Conservation (phyloP, 306 rosid genomes). For the Rosa lucieae region DNA sequence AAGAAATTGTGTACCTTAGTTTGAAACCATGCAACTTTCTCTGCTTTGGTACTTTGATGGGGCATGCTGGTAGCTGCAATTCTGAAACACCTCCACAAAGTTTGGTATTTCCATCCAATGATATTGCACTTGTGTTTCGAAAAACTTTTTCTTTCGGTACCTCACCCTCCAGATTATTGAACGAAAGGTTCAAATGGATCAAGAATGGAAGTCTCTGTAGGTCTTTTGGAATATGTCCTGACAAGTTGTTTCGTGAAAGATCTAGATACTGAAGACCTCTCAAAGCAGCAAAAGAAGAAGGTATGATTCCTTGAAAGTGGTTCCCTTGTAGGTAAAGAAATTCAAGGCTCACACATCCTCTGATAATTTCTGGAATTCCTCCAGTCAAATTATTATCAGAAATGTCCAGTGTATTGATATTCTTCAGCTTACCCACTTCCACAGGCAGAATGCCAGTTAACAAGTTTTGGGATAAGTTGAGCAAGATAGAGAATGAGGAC, state of each 20-base stretch:
- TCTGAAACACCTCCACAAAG: conserved; percentile 25
- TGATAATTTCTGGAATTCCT: conserved; percentile 33
- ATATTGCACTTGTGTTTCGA: conserved; percentile 16
- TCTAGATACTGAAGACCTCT: conserved; percentile 31
- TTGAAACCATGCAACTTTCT: neutral
- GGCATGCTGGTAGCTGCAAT: conserved; percentile 28
- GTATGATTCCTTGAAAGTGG: conserved; percentile 29
- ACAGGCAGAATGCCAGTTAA: conserved; percentile 24
- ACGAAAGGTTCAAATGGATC: conserved; percentile 36
- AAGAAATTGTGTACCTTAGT: neutral
- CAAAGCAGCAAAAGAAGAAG: conserved; percentile 36
- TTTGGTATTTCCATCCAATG: conserved; percentile 8
- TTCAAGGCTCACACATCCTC: conserved; percentile 29
- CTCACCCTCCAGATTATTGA: conserved; percentile 41
- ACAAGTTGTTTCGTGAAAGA: conserved; percentile 32
- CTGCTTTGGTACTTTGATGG: neutral
- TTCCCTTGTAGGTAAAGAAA: conserved; percentile 27
- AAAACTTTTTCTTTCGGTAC: conserved; percentile 43
- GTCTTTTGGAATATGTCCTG: conserved; percentile 34
- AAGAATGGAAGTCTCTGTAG: conserved; percentile 14
- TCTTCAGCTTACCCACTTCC: conserved; percentile 21
- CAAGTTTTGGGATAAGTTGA: conserved; percentile 35
- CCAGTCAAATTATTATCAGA: conserved; percentile 32
- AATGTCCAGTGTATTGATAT: conserved; percentile 12
- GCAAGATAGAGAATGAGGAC: neutral